These are phyloP conservation scores for Colletotrichum phormii DNA, from an alignment of 2,329 filamentous ascomycete species.

Conservation along the genomic window DNA sequence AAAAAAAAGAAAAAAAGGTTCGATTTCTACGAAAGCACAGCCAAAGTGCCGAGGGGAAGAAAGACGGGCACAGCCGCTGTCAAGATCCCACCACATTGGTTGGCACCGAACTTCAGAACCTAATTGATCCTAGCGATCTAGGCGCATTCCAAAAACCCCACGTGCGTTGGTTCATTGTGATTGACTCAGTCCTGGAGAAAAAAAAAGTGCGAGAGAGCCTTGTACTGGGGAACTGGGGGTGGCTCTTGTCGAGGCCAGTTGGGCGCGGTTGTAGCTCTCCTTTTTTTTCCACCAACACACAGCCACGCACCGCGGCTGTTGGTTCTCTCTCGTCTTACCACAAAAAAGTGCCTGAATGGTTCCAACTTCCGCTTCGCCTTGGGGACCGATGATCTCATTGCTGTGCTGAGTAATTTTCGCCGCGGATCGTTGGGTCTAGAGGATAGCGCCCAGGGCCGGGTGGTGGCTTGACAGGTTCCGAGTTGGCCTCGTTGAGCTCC, in stretches of 20 bases:
- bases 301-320: slow-evolving; percentile 6
- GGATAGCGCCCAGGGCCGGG: too few species aligned
- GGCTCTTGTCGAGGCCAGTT: neutral
- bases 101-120: neutral
- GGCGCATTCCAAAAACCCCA: neutral
- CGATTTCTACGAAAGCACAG: too few species aligned
- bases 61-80: too few species aligned
- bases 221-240: neutral
- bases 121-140: neutral
- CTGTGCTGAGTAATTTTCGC: neutral
- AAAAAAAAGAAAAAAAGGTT: neutral
- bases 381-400: neutral
- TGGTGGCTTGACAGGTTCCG: too few species aligned
- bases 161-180: neutral
- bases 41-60: too few species aligned
- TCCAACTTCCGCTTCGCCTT: neutral
- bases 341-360: slow-evolving; percentile 37
- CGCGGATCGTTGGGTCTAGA: too few species aligned
- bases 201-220: neutral
- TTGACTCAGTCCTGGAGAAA: neutral
- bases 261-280: neutral
- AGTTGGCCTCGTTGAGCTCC: too few species aligned
- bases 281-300: neutral
- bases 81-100: too few species aligned
- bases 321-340: slow-evolving; percentile 25